A percentile compares a stretch with the other conserved stretches of the same genome.
Conservation (phyloP, 257 asterid genomes). For the Capsicum baccatum region DNA sequence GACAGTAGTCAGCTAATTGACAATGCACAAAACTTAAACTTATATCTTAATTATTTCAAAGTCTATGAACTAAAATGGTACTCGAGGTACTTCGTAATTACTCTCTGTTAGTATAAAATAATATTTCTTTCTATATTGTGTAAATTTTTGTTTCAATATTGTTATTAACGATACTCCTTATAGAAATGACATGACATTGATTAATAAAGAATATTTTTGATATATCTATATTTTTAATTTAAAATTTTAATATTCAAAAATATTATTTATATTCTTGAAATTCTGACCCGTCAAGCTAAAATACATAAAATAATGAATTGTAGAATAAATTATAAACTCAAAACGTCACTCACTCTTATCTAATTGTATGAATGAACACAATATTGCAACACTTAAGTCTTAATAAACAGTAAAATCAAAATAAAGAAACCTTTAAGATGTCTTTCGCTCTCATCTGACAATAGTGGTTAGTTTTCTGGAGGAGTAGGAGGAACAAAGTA, state of each 20-base stretch:
- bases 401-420: not conserved
- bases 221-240: not conserved
- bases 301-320: not conserved
- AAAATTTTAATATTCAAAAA: not conserved
- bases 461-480: slow-evolving; percentile 23
- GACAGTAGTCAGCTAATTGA: not conserved
- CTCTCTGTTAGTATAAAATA: no score
- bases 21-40: no score
- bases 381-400: not conserved
- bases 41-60: not conserved
- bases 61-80: not conserved
- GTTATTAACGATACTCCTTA: not conserved
- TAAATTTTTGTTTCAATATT: not conserved
- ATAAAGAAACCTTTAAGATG: not conserved
- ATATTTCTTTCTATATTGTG: not conserved
- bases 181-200: not conserved
- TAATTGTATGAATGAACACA: not conserved
- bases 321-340: not conserved
- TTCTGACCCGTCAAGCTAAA: not conserved
- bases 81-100: not conserved
- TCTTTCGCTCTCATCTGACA: not conserved
- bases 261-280: not conserved
- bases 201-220: not conserved
- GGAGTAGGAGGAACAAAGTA: slow-evolving; percentile 24
- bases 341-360: not conserved